phyloP scores from a whole-genome alignment of 2,329 filamentous ascomycete genomes.

The Thielaviopsis punctulata region DNA sequence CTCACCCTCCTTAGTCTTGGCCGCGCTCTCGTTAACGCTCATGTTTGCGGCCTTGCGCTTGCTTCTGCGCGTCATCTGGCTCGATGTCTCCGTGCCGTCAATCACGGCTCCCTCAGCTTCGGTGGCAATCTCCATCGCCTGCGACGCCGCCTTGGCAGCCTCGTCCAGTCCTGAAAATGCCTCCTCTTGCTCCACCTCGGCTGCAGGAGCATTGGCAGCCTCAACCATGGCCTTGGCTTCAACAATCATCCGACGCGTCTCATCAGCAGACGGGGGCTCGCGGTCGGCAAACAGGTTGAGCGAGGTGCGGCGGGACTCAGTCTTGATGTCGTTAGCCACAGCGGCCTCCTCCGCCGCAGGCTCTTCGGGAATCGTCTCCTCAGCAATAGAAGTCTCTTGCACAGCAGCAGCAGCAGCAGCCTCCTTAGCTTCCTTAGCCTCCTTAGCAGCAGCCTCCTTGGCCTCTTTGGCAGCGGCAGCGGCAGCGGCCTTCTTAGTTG shows the following conservation, averaged over 20 bases:
- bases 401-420: slow-evolving; percentile 15
- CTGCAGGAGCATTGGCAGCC: slow-evolving; percentile 32
- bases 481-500: slow-evolving; percentile 17
- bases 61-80: slow-evolving; percentile 30
- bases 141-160: slow-evolving; percentile 14
- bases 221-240: slow-evolving; percentile 81
- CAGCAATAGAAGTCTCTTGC: neutral
- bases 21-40: slow-evolving; percentile 3
- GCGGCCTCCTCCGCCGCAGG: slow-evolving; percentile 57
- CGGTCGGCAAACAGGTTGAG: slow-evolving; percentile 27
- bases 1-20: slow-evolving; percentile 21
- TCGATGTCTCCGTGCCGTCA: slow-evolving; percentile 22
- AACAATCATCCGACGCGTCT: slow-evolving; percentile 67
- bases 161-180: slow-evolving; percentile 25
- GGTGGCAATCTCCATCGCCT: slow-evolving; percentile 11
- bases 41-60: slow-evolving; percentile 66
- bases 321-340: slow-evolving; percentile 29
- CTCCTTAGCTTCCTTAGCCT: no score
- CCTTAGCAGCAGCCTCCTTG: slow-evolving; percentile 24
- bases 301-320: slow-evolving; percentile 3
- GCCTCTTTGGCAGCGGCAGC: slow-evolving; percentile 22
- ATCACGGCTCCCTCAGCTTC: slow-evolving; percentile 22
- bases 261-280: slow-evolving; percentile 56
- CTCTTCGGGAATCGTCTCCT: slow-evolving; percentile 29
- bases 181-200: neutral